Evolutionary conservation across 2,329 filamentous ascomycete genomes (phyloP).

Genomic region (Lasiodiplodia sp.): DNA sequence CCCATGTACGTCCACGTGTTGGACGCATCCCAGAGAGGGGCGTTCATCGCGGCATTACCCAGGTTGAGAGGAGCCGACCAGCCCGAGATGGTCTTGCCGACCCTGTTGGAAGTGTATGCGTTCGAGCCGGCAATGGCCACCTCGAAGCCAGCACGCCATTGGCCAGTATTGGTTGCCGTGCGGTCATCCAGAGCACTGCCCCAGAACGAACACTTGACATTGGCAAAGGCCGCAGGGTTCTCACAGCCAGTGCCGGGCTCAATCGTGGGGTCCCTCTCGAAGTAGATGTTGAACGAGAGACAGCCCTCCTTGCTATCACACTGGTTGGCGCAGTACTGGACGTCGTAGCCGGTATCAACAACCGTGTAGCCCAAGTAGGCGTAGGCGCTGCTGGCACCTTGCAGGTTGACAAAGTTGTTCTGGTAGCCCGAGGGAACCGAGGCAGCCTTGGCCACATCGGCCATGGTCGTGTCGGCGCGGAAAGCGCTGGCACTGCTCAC

Average conservation of each 20-base stretch:
- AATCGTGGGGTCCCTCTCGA: conserved; percentile 33
- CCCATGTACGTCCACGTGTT: conserved; percentile 39
- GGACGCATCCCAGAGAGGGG: conserved; percentile 32
- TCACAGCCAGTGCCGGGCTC: conserved; percentile 32
- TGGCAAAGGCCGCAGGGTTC: conserved; percentile 33
- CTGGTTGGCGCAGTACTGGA: conserved; percentile 26
- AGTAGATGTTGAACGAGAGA: conserved; percentile 36
- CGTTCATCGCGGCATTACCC: conserved; percentile 40
- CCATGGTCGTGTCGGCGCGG: not conserved
- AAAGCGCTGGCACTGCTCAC: conserved; percentile 4
- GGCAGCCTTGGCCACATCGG: not conserved
- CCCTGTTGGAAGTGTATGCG: conserved; percentile 30
- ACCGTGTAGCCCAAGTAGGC: conserved; percentile 24
- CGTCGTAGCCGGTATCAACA: conserved; percentile 34
- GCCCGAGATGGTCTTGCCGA: conserved; percentile 19
- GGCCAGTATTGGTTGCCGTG: conserved; percentile 36
- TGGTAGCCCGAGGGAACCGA: not conserved
- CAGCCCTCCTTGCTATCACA: conserved; percentile 32
- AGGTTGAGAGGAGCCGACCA: conserved; percentile 29
- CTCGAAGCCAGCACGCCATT: conserved; percentile 35
- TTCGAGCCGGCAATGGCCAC: conserved; percentile 34
- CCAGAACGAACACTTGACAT: conserved; percentile 44
- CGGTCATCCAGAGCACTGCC: conserved; percentile 36
- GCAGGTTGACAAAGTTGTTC: conserved; percentile 1
- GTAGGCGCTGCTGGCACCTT: conserved; percentile 32